Base-by-base conservation (phyloP, 345 rosid species). In the Euphorbia pulcherrima region DNA sequence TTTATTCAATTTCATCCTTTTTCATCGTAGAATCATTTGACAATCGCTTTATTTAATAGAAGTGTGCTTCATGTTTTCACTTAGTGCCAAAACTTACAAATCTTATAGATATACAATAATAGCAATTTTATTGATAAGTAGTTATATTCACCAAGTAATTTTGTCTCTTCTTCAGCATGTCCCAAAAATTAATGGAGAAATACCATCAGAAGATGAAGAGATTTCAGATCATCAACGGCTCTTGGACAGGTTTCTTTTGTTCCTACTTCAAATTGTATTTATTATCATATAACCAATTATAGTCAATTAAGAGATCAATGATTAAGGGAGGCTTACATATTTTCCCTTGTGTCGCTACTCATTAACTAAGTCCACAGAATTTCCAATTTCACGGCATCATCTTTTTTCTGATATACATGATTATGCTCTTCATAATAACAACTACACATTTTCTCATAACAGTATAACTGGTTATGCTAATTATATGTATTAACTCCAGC, bases 221-320 rank as follows among this genome's bases (percentile, higher is more conserved):
- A 74, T 81, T 26, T 82, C 92, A 51, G 84, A 82, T 68, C 92
- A 85, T 79, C 88, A 87, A 72, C 81, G 92, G 72, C 83, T 87
- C 59, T 83, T 87, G 14, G 84, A 85, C 58, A 82, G 86, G 86
- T 84, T 23, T 80, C n/a, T 41, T 52, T 5, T 71, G 6, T 35
- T 51, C 50, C 35, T 1, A 6, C 50, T 40, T 24, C 30, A 30
- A 8, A 16, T 60, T 46, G 23, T 65, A 30, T 29, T 44, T 33
- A 14, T 64, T 26, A 23, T n/a, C 9, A 60, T 68, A 21, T 3
- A 37, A 33, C 3, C 0, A 2, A 29, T 4, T 30, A 3, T 44
- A n/a, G n/a, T 20, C 56, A 16, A 66, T 35, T 47, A 12, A 35
- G n/a, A 18, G n/a, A 10, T 58, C 14, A 0, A 9, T 68, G 51